Evolutionary conservation across 139 green algal genomes (phyloP).

Genomic region (Nannochloris sp.): DNA sequence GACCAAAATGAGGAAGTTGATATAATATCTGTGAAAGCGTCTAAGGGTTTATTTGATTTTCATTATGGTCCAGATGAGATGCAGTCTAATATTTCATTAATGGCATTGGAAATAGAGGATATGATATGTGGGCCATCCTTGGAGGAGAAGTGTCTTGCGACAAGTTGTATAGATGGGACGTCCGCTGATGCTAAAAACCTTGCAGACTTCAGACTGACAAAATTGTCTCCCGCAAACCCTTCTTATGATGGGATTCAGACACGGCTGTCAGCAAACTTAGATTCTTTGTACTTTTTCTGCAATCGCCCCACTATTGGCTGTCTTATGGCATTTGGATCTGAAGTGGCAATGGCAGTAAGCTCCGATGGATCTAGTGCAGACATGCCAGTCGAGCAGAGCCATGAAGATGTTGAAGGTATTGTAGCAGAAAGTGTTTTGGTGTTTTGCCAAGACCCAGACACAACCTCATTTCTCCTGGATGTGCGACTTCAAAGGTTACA

Average conservation of each 20-base stretch:
- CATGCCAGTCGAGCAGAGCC: background rate
- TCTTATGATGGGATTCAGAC: constrained; percentile 41
- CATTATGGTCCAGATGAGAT: constrained; percentile 8
- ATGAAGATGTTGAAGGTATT: background rate
- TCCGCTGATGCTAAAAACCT: background rate
- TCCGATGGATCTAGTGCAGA: background rate
- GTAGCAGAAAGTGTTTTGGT: constrained; percentile 2
- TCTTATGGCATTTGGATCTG: constrained; percentile 68
- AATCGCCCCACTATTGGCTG: constrained; percentile 83
- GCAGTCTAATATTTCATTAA: constrained; percentile 36
- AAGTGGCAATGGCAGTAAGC: constrained; percentile 40
- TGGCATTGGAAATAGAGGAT: constrained; percentile 41
- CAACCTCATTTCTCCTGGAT: constrained; percentile 27
- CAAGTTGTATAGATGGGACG: background rate
- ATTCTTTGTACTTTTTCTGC: constrained; percentile 58
- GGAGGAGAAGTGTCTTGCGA: background rate
- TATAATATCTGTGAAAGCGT: background rate
- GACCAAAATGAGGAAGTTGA: constrained; percentile 1
- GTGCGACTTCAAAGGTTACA: constrained; percentile 40
- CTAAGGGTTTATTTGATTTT: background rate
- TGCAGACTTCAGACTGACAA: constrained; percentile 29
- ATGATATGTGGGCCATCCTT: background rate
- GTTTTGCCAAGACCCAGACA: constrained; percentile 5
- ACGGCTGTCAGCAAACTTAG: constrained; percentile 52
- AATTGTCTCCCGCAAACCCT: constrained; percentile 1